These are phyloP conservation scores for Umbelopsis vinacea DNA, from an alignment of 192 early-diverging fungal genomes.

Conservation along the genomic window DNA sequence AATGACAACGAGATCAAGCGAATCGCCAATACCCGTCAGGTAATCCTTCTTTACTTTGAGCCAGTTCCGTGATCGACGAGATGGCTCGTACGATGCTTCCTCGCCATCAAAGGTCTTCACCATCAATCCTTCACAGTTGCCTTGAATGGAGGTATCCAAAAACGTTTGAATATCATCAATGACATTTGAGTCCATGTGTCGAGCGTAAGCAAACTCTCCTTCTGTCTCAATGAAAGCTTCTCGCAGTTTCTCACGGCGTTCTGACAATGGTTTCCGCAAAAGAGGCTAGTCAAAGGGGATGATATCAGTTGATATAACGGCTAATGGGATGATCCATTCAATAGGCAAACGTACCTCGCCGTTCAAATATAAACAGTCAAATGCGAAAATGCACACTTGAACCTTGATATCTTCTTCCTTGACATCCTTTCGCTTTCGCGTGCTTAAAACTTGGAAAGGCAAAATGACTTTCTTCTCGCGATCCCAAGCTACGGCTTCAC, in stretches of 20 bases:
- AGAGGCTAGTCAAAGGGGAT: slow-evolving; percentile 58
- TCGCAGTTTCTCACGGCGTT: slow-evolving; percentile 75
- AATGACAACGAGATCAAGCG: slow-evolving; percentile 96
- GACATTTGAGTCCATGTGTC: slow-evolving; percentile 74
- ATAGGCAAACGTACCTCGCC: slow-evolving; percentile 66
- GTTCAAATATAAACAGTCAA: slow-evolving; percentile 95
- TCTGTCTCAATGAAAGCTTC: slow-evolving; percentile 74
- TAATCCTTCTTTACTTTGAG: slow-evolving; percentile 99
- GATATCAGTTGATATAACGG: neutral
- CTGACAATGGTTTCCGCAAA: slow-evolving; percentile 72
- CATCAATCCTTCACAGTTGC: slow-evolving; percentile 98
- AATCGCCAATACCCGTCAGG: slow-evolving; percentile 90
- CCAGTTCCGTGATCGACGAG: slow-evolving; percentile 97
- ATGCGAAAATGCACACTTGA: slow-evolving; percentile 95
- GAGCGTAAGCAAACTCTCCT: slow-evolving; percentile 92
- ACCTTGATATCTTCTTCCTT: slow-evolving; percentile 91
- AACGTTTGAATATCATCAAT: slow-evolving; percentile 97
- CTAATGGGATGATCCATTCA: neutral
- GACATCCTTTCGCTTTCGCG: slow-evolving; percentile 95
- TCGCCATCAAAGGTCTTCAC: slow-evolving; percentile 92
- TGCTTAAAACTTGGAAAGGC: slow-evolving; percentile 96
- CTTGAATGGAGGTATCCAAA: slow-evolving; percentile 76
- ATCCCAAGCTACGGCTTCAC: slow-evolving; percentile 99
- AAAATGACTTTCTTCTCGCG: slow-evolving; percentile 75
- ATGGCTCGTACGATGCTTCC: slow-evolving; percentile 92